A percentile compares a stretch with the other conserved stretches of the same genome.
phyloP scores from a whole-genome alignment of 768 basidiomycete genomes.

The Tulasnella sp. region DNA sequence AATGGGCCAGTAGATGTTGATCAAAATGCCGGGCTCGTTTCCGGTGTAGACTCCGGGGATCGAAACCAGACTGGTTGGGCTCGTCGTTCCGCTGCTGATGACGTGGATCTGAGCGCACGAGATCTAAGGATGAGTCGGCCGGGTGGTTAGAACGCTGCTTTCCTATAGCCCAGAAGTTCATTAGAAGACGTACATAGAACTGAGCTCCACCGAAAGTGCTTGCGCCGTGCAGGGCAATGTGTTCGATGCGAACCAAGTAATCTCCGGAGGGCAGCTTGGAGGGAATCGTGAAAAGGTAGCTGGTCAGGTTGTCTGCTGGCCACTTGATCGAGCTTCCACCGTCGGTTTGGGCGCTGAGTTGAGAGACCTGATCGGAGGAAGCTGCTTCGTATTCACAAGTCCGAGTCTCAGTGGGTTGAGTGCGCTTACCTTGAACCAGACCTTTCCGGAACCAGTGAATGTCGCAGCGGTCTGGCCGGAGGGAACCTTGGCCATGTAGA shows the following conservation, averaged over 20 bases:
- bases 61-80: not conserved
- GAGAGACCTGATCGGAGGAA: not conserved
- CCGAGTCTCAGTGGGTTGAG: too few species aligned
- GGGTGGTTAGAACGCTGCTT: too few species aligned
- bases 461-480: constrained; percentile 25
- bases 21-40: not conserved
- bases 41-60: constrained; percentile 22
- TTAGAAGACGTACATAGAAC: not conserved
- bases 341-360: constrained; percentile 19
- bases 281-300: constrained; percentile 11
- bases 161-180: too few species aligned
- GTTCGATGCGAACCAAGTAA: constrained; percentile 33
- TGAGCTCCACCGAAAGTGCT: constrained; percentile 10
- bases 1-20: constrained; percentile 17
- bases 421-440: constrained; percentile 31
- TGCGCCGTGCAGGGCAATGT: constrained; percentile 25
- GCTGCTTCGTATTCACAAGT: not conserved
- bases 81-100: not conserved
- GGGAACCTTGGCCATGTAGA: constrained; percentile 28
- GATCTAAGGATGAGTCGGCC: not conserved
- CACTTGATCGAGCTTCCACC: constrained; percentile 8
- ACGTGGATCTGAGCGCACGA: constrained; percentile 7
- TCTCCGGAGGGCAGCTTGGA: not conserved
- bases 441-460: constrained; percentile 18
- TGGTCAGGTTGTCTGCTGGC: not conserved